phyloP scores from a whole-genome alignment of 2,329 filamentous ascomycete species.

The Colletotrichum noveboracense region DNA sequence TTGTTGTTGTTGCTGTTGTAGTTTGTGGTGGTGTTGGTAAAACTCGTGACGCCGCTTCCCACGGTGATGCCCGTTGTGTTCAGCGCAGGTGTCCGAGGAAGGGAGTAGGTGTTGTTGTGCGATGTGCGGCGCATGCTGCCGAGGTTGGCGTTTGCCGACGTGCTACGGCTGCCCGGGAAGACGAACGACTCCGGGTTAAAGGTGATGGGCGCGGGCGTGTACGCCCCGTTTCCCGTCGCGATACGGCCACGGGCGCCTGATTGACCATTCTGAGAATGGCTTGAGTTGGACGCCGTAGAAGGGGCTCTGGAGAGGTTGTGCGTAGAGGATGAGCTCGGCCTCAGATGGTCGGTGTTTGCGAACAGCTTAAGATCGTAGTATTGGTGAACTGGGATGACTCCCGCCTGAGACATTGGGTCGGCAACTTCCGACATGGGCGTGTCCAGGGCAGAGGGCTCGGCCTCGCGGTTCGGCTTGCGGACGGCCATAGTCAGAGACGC shows the following conservation, averaged over 20 bases:
- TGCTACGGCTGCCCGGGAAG: slow-evolving; percentile 45
- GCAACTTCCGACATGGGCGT: slow-evolving; percentile 25
- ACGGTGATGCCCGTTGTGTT: slow-evolving; percentile 41
- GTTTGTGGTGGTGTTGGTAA: slow-evolving; percentile 22
- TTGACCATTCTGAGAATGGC: slow-evolving; percentile 27
- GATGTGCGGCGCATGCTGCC: slow-evolving; percentile 38
- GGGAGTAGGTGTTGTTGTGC: slow-evolving; percentile 17
- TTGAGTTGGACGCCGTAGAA: slow-evolving; percentile 39
- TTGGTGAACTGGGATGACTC: slow-evolving; percentile 55
- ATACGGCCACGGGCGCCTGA: slow-evolving; percentile 40
- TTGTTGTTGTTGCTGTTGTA: background rate
- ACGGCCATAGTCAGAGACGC: slow-evolving; percentile 91
- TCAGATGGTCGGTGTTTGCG: slow-evolving; percentile 78
- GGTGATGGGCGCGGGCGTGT: slow-evolving; percentile 28
- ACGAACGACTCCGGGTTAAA: slow-evolving; percentile 43
- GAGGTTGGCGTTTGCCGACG: slow-evolving; percentile 48
- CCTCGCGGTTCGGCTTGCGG: slow-evolving; percentile 54
- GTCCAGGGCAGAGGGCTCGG: slow-evolving; percentile 29
- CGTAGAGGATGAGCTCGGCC: slow-evolving; percentile 44
- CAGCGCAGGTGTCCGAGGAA: slow-evolving; percentile 32
- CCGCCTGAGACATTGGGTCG: slow-evolving; percentile 18
- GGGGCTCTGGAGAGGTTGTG: slow-evolving; percentile 30
- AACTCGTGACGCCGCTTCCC: slow-evolving; percentile 42
- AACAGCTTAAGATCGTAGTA: slow-evolving; percentile 77
- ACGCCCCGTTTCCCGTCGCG: slow-evolving; percentile 23